phyloP scores from a whole-genome alignment of 2,329 filamentous ascomycete genomes.

The Aspergillus viridinutans region DNA sequence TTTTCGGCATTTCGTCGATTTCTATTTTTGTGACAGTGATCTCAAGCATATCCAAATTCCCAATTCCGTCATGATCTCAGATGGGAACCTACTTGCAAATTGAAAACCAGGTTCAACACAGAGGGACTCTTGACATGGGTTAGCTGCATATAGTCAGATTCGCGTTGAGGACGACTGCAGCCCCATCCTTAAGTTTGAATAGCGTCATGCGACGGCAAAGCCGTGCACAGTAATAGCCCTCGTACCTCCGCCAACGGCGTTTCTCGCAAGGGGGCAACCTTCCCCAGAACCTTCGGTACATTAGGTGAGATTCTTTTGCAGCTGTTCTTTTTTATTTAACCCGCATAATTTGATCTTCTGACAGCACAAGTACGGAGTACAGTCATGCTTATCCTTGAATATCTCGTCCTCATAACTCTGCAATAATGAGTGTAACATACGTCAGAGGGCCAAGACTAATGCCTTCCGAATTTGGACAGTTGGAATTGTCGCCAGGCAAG shows the following conservation, averaged over 20 bases:
- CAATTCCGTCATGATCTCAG: neutral
- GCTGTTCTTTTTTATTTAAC: neutral
- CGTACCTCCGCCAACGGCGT: neutral
- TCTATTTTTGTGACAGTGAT: neutral
- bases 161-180: neutral
- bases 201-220: neutral
- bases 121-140: neutral
- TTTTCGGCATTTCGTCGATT: neutral
- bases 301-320: neutral
- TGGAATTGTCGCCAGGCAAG: neutral
- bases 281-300: neutral
- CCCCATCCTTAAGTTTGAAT: neutral
- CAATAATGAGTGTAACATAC: slow-evolving; percentile 7
- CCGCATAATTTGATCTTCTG: neutral
- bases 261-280: neutral
- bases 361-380: neutral
- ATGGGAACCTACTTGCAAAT: neutral
- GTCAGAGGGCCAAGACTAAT: slow-evolving; percentile 11
- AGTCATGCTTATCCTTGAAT: neutral
- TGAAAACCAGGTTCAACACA: neutral
- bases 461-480: slow-evolving; percentile 7
- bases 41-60: neutral
- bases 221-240: neutral
- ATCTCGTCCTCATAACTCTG: neutral
- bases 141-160: neutral